Percentiles rank a stretch among this genome's conserved stretches.
phyloP scores from a whole-genome alignment of 345 rosid genomes.

The Salix udensis region DNA sequence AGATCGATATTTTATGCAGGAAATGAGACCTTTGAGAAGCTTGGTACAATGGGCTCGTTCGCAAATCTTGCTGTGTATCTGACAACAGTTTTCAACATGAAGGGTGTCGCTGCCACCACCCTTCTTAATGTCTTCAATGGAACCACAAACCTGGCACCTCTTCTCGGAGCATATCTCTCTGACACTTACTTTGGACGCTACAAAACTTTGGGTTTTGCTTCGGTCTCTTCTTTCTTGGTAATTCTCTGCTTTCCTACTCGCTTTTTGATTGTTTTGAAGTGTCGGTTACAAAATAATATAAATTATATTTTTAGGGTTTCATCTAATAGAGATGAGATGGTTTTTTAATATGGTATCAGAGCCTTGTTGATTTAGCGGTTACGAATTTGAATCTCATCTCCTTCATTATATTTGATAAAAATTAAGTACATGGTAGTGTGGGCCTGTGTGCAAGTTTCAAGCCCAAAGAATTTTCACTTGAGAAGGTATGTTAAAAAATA shows the following conservation, averaged over 20 bases:
- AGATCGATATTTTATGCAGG: conserved; percentile 13
- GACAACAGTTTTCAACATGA: conserved; percentile 37
- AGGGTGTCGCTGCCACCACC: conserved; percentile 29
- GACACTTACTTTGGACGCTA: conserved; percentile 36
- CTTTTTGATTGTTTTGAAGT: background rate
- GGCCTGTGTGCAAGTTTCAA: no score
- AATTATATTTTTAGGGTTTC: no score
- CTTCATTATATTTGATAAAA: no score
- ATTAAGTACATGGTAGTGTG: fast-evolving
- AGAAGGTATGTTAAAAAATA: fast-evolving
- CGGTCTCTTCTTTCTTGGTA: conserved; percentile 31
- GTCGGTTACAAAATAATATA: no score
- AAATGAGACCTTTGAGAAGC: conserved; percentile 45
- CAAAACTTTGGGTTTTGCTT: conserved; percentile 31
- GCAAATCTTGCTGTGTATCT: conserved; percentile 37
- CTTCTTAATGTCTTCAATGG: conserved; percentile 33
- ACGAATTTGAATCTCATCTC: no score
- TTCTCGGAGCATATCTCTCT: conserved; percentile 39
- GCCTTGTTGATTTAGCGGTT: fast-evolving
- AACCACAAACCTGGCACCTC: conserved; percentile 28
- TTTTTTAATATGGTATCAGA: no score
- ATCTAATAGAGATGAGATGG: no score
- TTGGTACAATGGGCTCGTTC: conserved; percentile 33
- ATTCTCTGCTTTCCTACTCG: no score
- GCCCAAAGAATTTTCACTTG: no score